Evolutionary conservation across 2,329 filamentous ascomycete genomes (phyloP).

Genomic region (Hansfordia pulvinata): DNA sequence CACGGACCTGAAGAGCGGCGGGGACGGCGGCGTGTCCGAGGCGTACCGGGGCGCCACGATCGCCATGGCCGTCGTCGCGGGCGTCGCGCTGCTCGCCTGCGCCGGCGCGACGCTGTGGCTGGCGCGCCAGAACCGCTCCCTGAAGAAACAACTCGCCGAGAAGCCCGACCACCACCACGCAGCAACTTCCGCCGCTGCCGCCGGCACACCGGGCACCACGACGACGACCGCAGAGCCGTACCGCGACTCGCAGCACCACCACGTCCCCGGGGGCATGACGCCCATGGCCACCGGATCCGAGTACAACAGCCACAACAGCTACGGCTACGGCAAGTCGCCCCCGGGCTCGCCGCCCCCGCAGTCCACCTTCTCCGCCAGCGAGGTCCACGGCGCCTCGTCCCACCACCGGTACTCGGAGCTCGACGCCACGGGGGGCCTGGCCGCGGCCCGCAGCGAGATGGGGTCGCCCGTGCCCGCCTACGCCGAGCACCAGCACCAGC

Average conservation of each 20-base stretch:
- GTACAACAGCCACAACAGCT: background rate
- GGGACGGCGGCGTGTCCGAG: background rate
- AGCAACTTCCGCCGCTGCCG: background rate
- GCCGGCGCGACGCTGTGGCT: constrained; percentile 7
- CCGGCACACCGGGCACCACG: background rate
- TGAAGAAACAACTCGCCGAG: constrained; percentile 6
- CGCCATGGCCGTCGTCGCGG: constrained; percentile 10
- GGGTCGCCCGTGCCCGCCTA: no score
- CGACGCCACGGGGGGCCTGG: constrained; percentile 8
- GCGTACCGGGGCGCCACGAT: constrained; percentile 12
- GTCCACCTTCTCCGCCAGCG: no score
- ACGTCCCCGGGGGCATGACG: background rate
- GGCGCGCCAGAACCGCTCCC: constrained; percentile 8
- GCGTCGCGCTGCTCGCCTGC: constrained; percentile 7
- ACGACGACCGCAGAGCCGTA: background rate
- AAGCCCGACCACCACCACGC: no score
- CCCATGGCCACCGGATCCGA: background rate
- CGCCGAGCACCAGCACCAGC: no score
- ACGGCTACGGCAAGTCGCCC: constrained; percentile 5
- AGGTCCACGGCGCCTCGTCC: no score
- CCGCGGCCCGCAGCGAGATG: constrained; percentile 7
- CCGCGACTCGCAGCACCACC: no score
- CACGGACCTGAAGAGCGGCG: no score
- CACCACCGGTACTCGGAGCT: constrained; percentile 10
- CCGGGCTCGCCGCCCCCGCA: constrained; percentile 3